These are phyloP conservation scores for Rhizophagus prolifer DNA, from an alignment of 192 early-diverging fungal genomes.

Conservation along the genomic window DNA sequence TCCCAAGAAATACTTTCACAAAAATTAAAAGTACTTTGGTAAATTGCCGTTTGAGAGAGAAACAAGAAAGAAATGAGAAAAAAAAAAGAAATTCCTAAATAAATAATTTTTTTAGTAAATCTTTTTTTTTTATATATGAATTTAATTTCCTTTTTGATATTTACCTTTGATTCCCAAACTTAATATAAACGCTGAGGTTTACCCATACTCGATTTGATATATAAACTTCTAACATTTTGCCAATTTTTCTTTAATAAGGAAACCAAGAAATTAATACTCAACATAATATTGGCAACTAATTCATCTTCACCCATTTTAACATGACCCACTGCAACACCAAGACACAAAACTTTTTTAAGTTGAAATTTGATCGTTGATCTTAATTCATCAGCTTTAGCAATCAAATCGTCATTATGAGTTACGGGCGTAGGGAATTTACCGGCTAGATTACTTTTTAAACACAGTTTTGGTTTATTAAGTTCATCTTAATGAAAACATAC, in stretches of 20 bases:
- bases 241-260: slow-evolving; percentile 98
- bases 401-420: slow-evolving; percentile 82
- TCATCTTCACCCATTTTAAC: slow-evolving; percentile 94
- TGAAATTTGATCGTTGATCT: slow-evolving; percentile 99
- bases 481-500: neutral
- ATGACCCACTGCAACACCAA: slow-evolving; percentile 96
- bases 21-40: slow-evolving; percentile 9
- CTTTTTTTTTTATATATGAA: neutral
- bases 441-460: slow-evolving; percentile 37
- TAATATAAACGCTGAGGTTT: slow-evolving; percentile 89
- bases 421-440: slow-evolving; percentile 99
- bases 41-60: slow-evolving; percentile 17
- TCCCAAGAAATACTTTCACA: neutral
- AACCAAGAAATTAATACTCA: slow-evolving; percentile 97
- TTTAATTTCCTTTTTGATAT: neutral
- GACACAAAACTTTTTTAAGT: slow-evolving; percentile 98
- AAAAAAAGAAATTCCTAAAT: neutral
- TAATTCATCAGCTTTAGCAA: slow-evolving; percentile 88
- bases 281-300: slow-evolving; percentile 94
- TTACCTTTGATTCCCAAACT: slow-evolving; percentile 23
- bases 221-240: slow-evolving; percentile 98
- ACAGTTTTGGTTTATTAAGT: neutral
- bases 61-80: neutral
- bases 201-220: slow-evolving; percentile 98
- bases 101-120: neutral